phyloP scores from a whole-genome alignment of 306 rosid genomes.

The Adenanthera pavonina region DNA sequence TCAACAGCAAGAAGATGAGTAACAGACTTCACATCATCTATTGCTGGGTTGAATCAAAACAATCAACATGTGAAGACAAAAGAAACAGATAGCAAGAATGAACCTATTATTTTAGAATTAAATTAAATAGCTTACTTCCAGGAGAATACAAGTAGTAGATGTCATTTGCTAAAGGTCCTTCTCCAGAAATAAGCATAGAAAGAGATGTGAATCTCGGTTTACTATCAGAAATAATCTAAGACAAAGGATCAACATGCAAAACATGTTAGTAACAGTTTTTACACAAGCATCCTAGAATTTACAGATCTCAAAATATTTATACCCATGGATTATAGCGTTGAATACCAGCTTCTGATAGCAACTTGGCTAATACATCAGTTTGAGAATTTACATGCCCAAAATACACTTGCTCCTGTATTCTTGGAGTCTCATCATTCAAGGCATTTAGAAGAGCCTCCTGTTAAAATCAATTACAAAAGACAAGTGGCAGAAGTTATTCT shows the following conservation, averaged over 20 bases:
- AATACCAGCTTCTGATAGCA: conserved; percentile 85
- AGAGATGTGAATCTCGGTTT: conserved; percentile 81
- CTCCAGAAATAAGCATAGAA: conserved; percentile 61
- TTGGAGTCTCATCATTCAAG: conserved; percentile 90
- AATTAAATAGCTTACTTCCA: conserved; percentile 68
- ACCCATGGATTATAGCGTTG: conserved; percentile 96
- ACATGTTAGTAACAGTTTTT: conserved; percentile 22
- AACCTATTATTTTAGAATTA: conserved; percentile 37
- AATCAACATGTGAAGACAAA: conserved; percentile 42
- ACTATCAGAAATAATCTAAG: conserved; percentile 77
- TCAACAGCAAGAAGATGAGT: conserved; percentile 90
- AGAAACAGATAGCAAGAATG: conserved; percentile 25
- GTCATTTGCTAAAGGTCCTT: conserved; percentile 57
- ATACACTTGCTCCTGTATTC: conserved; percentile 96
- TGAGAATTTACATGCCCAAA: conserved; percentile 86
- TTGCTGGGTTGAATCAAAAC: conserved; percentile 58
- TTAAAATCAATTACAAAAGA: conserved; percentile 41
- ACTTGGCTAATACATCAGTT: conserved; percentile 81
- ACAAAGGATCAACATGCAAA: conserved; percentile 27
- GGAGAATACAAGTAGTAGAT: conserved; percentile 81
- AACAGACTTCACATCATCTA: conserved; percentile 89
- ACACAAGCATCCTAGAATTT: conserved; percentile 22
- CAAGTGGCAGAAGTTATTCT: conserved; percentile 23
- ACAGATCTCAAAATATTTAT: conserved; percentile 29
- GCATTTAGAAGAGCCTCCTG: conserved; percentile 88